Evolutionary conservation across 352 stramenopile genomes (phyloP).

Genomic region (Phytophthora macrochlamydospora): DNA sequence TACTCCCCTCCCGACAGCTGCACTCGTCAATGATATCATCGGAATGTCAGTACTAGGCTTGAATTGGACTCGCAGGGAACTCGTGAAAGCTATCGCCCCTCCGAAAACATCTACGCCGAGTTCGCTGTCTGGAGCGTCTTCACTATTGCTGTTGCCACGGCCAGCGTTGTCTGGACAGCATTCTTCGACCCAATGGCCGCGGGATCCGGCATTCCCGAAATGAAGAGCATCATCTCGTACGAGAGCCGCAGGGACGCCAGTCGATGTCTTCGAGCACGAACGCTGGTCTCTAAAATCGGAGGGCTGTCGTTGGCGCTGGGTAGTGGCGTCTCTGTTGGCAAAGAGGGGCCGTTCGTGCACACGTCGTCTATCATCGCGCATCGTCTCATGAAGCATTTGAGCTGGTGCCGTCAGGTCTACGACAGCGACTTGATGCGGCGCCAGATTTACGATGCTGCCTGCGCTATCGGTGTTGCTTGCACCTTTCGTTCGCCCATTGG

Average conservation of each 20-base stretch:
- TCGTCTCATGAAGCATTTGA: constrained; percentile 76
- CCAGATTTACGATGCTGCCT: constrained; percentile 89
- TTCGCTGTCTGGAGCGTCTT: constrained; percentile 45
- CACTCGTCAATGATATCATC: constrained; percentile 51
- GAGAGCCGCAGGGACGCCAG: constrained; percentile 54
- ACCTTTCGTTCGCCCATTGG: constrained; percentile 91
- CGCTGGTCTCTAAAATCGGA: constrained; percentile 77
- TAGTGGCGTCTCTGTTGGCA: constrained; percentile 93
- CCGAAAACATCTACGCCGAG: constrained; percentile 7
- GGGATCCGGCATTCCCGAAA: constrained; percentile 76
- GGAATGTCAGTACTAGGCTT: constrained; percentile 34
- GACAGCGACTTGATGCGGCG: constrained; percentile 66
- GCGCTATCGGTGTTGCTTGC: constrained; percentile 86
- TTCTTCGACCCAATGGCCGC: constrained; percentile 26
- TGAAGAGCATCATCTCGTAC: constrained; percentile 82
- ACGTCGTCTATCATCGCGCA: constrained; percentile 87
- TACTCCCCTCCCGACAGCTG: constrained; percentile 31
- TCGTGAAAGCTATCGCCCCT: constrained; percentile 16
- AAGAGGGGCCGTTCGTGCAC: constrained; percentile 98
- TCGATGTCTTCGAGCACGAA: constrained; percentile 47
- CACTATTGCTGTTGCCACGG: constrained; percentile 31
- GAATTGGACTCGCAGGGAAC: constrained; percentile 29
- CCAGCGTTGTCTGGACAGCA: constrained; percentile 52
- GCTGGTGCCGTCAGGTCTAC: constrained; percentile 72
- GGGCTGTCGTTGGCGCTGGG: constrained; percentile 93